Percentiles rank a stretch among this genome's conserved stretches.
These are phyloP conservation scores for Aspergillus quadrilineatus DNA, from an alignment of 2,329 filamentous ascomycete species.

Conservation along the genomic window DNA sequence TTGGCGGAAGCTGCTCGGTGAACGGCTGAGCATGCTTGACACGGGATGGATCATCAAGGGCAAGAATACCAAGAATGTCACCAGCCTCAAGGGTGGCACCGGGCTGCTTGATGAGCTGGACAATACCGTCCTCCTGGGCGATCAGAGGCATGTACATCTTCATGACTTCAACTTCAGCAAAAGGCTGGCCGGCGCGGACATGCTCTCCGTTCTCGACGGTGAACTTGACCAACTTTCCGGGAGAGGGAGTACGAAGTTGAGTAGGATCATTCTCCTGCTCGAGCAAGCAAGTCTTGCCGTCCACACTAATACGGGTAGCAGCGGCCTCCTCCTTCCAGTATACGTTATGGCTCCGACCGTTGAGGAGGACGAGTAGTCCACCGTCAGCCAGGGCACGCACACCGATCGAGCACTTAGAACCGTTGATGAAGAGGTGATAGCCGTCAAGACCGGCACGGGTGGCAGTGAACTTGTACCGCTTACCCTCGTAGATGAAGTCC, in stretches of 20 bases:
- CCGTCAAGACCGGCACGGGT: constrained; percentile 89
- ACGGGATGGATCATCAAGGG: constrained; percentile 89
- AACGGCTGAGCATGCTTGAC: constrained; percentile 97
- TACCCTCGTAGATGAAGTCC: constrained; percentile 97
- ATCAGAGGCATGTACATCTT: constrained; percentile 99
- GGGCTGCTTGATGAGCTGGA: constrained; percentile 98
- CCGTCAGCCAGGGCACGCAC: constrained; percentile 91
- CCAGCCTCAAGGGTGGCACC: constrained; percentile 96
- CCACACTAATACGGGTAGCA: constrained; percentile 90
- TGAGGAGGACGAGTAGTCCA: constrained; percentile 84
- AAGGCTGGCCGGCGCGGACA: constrained; percentile 86
- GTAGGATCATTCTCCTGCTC: constrained; percentile 99
- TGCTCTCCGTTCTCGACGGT: constrained; percentile 94
- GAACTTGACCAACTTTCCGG: constrained; percentile 97
- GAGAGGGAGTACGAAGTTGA: constrained; percentile 88
- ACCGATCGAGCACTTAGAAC: constrained; percentile 91
- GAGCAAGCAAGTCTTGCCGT: constrained; percentile 95
- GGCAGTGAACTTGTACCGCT: constrained; percentile 96
- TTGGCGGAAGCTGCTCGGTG: constrained; percentile 81
- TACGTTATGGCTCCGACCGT: constrained; percentile 92
- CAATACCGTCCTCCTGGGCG: constrained; percentile 89
- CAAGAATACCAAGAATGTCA: constrained; percentile 96
- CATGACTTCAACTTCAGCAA: constrained; percentile 99
- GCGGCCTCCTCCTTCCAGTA: constrained; percentile 99
- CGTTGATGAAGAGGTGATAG: constrained; percentile 98